These are phyloP conservation scores for Podospora anserina DNA, from an alignment of 495 filamentous ascomycete genomes.

Conservation along the genomic window DNA sequence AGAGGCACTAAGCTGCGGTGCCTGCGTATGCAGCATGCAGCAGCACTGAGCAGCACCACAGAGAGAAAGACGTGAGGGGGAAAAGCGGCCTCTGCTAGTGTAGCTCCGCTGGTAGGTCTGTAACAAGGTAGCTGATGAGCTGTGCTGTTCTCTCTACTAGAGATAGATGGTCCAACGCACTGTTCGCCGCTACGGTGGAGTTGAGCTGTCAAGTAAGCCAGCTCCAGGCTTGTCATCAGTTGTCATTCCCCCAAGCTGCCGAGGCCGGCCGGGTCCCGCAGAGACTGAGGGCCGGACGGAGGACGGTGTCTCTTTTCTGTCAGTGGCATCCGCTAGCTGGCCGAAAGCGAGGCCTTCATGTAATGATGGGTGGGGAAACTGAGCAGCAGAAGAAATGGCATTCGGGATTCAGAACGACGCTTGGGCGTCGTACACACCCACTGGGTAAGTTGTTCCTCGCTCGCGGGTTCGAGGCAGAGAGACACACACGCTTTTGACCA, in stretches of 20 bases:
- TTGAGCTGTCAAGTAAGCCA: constrained; percentile 4
- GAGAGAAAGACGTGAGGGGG: neutral
- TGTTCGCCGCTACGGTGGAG: constrained; percentile 11
- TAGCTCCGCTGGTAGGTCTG: neutral
- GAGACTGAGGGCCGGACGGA: neutral
- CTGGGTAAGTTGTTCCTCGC: constrained; percentile 12
- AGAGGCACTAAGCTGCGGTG: neutral
- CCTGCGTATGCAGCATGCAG: neutral
- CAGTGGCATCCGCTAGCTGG: constrained; percentile 2
- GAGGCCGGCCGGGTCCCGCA: constrained; percentile 1
- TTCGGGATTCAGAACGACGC: neutral
- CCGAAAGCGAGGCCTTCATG: neutral
- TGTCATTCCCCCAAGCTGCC: constrained; percentile 11
- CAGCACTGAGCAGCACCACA: neutral
- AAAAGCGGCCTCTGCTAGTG: constrained; percentile 4
- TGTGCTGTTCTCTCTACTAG: no score
- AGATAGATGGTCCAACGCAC: constrained; percentile 6
- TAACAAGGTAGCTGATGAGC: no score
- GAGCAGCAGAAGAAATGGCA: constrained; percentile 13
- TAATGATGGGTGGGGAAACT: constrained; percentile 3
- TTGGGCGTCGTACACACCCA: constrained; percentile 19
- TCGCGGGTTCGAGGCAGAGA: constrained; percentile 14
- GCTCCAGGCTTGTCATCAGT: constrained; percentile 4
- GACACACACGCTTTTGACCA: constrained; percentile 19
- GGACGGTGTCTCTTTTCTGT: neutral